Base-by-base conservation (phyloP, 116 monocot species). In the Posidonia oceanica region DNA sequence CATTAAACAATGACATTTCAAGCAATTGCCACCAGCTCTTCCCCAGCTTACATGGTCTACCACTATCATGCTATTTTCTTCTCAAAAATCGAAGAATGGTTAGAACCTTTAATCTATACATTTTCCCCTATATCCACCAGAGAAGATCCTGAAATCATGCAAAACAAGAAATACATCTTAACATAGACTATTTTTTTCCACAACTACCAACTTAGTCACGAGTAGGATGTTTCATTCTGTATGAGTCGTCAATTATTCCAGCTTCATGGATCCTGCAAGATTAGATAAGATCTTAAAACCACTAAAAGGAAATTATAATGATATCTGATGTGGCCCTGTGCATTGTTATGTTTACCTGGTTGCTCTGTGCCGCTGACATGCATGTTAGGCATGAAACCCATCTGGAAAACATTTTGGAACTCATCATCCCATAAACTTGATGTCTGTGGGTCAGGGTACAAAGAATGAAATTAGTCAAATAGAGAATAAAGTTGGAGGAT, bases 341-440 rank as follows among this genome's bases (percentile, higher is more conserved):
- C 29, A 29, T 12, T 39, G 5, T 66, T 14, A 23, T 64, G n/a
- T 10, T 73, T 69, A 81, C 83, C 80, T 74, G 75, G 69, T 37
- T 63, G 39, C 10, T 80, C 78, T 23, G 72, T 75, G 59, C 52
- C 51, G 6, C 23, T 64, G 20, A 69, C 44, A 17, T 70, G 61
- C 8, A 39, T 76, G 17, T 74, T 71, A n/a, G 84, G 57, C 15
- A 76, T 64, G 61, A 82, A 75, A 38, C 80, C 74, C 78, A 83
- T 76, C 4, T 83, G 78, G 67, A 85, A 22, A 8, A 79, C 65
- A 66, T 77, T 79, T 14, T 83, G 89, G 55, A 87, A 66, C 61
- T 85, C 90, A 37, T 84, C 71, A 56, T 79, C 78, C 94, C 90
- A 94, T 59, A 74, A 36, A 38, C 63, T 63, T 1, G 87, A 60